A percentile compares a stretch with the other conserved stretches of the same genome.
These are phyloP conservation scores for Setomelanomma holmii DNA, from an alignment of 2,329 filamentous ascomycete species.

Conservation along the genomic window DNA sequence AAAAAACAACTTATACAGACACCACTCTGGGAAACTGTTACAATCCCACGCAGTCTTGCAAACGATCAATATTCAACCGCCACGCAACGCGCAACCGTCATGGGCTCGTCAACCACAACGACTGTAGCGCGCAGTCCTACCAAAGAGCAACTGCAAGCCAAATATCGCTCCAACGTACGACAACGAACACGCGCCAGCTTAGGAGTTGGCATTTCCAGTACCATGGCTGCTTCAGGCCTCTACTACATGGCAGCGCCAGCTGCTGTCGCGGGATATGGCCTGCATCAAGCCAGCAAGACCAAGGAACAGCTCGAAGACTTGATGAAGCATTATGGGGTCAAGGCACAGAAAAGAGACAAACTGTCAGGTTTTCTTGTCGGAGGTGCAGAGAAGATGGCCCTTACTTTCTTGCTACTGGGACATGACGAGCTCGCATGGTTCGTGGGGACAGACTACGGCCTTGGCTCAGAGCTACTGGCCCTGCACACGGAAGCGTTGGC, in stretches of 20 bases:
- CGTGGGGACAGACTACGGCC: neutral
- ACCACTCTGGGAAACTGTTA: too few species aligned
- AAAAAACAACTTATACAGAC: too few species aligned
- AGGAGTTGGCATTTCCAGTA: neutral
- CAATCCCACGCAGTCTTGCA: too few species aligned
- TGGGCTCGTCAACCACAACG: neutral
- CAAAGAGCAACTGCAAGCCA: neutral
- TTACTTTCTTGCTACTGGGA: slow-evolving; percentile 1
- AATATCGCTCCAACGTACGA: slow-evolving; percentile 1
- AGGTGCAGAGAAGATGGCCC: slow-evolving; percentile 1
- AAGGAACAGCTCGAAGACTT: neutral
- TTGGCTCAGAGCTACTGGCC: neutral
- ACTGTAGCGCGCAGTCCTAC: neutral
- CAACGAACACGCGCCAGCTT: neutral
- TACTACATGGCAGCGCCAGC: slow-evolving; percentile 1
- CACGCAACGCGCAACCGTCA: neutral
- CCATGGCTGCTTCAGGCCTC: neutral
- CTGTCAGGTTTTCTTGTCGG: neutral
- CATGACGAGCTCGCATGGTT: slow-evolving; percentile 2
- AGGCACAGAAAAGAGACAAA: neutral
- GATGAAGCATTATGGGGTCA: neutral
- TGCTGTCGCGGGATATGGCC: neutral
- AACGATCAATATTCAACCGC: too few species aligned
- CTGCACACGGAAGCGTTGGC: neutral
- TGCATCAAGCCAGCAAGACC: neutral